Percentiles rank a stretch among this genome's conserved stretches.
Evolutionary conservation across 495 filamentous ascomycete species (phyloP).

Genomic region (Hypoxylon rickii): DNA sequence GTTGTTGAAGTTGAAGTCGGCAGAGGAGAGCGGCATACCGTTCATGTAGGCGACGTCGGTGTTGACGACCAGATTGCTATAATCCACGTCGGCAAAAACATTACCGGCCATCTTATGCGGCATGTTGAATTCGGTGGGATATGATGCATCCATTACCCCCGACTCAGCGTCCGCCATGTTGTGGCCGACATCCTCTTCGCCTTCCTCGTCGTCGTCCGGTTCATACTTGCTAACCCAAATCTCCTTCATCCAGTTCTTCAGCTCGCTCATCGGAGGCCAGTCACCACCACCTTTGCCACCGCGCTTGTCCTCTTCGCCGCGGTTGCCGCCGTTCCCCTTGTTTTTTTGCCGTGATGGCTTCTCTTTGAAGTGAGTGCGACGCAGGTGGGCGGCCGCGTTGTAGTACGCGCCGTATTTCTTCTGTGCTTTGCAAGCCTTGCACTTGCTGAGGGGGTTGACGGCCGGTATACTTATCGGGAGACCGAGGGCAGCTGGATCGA

Average conservation of each 20-base stretch:
- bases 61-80: constrained; percentile 30
- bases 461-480: constrained; percentile 49
- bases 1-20: constrained; percentile 42
- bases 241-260: constrained; percentile 84
- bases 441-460: constrained; percentile 73
- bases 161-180: constrained; percentile 12
- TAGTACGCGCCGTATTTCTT: constrained; percentile 94
- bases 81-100: constrained; percentile 39
- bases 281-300: constrained; percentile 86
- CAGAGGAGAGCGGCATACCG: constrained; percentile 46
- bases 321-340: constrained; percentile 40
- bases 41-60: constrained; percentile 33
- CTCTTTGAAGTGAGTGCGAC: constrained; percentile 80
- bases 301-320: constrained; percentile 58
- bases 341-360: constrained; percentile 50
- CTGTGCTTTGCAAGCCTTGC: constrained; percentile 78
- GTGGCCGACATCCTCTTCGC: constrained; percentile 42
- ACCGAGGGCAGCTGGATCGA: constrained; percentile 42
- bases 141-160: constrained; percentile 14
- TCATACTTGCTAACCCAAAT: constrained; percentile 53
- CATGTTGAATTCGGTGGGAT: constrained; percentile 33
- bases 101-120: constrained; percentile 15
- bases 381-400: constrained; percentile 90
- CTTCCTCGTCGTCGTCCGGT: constrained; percentile 34
- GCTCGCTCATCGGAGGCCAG: constrained; percentile 76